Evolutionary conservation across 352 stramenopile species (phyloP).

Genomic region (Pythium angustatum): DNA sequence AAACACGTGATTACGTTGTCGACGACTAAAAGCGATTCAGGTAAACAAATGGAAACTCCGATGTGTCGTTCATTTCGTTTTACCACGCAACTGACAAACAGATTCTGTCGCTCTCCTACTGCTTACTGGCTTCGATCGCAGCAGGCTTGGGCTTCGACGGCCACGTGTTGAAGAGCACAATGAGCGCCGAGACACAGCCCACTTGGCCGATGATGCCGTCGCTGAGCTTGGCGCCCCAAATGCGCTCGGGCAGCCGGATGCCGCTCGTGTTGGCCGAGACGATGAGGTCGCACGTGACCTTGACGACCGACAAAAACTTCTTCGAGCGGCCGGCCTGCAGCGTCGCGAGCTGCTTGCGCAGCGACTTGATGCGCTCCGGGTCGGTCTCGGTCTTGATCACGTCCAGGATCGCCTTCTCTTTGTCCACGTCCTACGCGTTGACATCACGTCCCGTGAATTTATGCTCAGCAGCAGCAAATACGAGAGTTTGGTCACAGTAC

Average conservation of each 20-base stretch:
- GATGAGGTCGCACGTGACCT: constrained; percentile 80
- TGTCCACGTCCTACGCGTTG: constrained; percentile 55
- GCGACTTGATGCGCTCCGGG: constrained; percentile 42
- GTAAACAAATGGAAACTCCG: too few species aligned
- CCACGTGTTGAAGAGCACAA: constrained; percentile 88
- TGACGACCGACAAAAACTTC: constrained; percentile 82
- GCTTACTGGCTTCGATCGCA: constrained; percentile 4
- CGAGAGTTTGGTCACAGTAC: too few species aligned
- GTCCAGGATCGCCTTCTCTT: constrained; percentile 76
- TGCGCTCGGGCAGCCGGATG: constrained; percentile 73
- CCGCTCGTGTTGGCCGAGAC: constrained; percentile 85
- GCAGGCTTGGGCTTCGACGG: constrained; percentile 36
- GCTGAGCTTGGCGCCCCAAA: constrained; percentile 79
- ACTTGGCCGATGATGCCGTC: constrained; percentile 82
- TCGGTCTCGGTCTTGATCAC: constrained; percentile 76
- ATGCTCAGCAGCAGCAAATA: too few species aligned
- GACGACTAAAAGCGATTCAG: not conserved
- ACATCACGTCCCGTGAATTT: too few species aligned
- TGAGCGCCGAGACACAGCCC: constrained; percentile 76
- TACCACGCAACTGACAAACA: not conserved
- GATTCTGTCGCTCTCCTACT: not conserved
- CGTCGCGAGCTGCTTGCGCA: constrained; percentile 62
- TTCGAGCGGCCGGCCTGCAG: constrained; percentile 67
- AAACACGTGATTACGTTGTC: constrained; percentile 1
- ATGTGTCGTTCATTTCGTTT: too few species aligned